phyloP scores from a whole-genome alignment of 2,329 filamentous ascomycete species.

The Kalmusia sp. region DNA sequence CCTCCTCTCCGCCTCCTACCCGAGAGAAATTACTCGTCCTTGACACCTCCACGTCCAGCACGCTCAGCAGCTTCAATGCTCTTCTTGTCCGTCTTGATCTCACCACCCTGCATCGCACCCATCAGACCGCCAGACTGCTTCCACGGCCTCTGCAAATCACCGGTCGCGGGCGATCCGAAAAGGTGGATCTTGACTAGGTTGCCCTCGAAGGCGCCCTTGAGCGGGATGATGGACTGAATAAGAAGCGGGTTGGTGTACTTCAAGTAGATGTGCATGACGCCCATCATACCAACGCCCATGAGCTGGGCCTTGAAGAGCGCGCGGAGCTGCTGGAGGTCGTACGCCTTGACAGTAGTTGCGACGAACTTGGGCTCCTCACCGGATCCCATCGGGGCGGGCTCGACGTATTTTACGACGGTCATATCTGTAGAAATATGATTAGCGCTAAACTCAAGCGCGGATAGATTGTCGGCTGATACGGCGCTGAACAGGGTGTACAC shows the following conservation, averaged over 20 bases:
- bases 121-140: constrained; percentile 86
- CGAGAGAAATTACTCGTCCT: constrained; percentile 55
- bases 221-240: constrained; percentile 97
- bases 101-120: constrained; percentile 73
- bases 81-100: constrained; percentile 82
- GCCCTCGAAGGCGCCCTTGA: constrained; percentile 94
- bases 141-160: constrained; percentile 95
- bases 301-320: constrained; percentile 86
- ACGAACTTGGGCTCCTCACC: constrained; percentile 94
- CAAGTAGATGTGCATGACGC: constrained; percentile 98
- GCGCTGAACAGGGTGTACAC: constrained; percentile 49
- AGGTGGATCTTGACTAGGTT: constrained; percentile 97
- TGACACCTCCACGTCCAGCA: constrained; percentile 58
- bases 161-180: constrained; percentile 82
- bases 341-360: constrained; percentile 94
- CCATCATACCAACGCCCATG: constrained; percentile 98
- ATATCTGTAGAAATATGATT: constrained; percentile 68
- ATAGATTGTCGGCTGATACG: too few relatives aligned
- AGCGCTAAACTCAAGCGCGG: constrained; percentile 13
- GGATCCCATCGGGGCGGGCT: constrained; percentile 91
- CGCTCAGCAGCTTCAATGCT: constrained; percentile 61
- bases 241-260: constrained; percentile 99
- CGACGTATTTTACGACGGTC: constrained; percentile 98
- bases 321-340: constrained; percentile 87
- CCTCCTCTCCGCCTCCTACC: too few relatives aligned